Conservation (phyloP, 2,329 filamentous ascomycete species). For the Raffaelea deltoideospora region DNA sequence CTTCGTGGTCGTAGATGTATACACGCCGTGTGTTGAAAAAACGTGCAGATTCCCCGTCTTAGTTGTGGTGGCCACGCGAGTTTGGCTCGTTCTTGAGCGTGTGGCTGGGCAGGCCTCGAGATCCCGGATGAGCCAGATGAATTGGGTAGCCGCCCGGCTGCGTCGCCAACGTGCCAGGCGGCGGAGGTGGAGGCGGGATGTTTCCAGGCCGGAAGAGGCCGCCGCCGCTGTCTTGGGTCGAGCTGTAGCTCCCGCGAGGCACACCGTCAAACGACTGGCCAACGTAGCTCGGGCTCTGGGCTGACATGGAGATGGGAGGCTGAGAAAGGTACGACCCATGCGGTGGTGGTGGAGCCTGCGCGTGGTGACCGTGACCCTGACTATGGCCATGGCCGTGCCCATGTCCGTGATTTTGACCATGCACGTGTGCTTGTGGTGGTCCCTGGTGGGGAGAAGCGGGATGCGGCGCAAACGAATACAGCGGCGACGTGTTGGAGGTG, state of each 20-base stretch:
- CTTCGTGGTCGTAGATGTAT: background rate
- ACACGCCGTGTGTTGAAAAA: background rate
- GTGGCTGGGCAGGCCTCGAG: constrained; percentile 4
- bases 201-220: constrained; percentile 13
- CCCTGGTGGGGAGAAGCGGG: no score
- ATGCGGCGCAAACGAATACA: constrained; percentile 31
- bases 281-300: constrained; percentile 14
- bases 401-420: no score
- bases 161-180: constrained; percentile 7
- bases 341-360: background rate
- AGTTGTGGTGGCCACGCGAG: constrained; percentile 7
- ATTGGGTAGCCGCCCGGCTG: constrained; percentile 11
- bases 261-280: constrained; percentile 15
- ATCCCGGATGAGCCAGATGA: constrained; percentile 9
- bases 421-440: background rate
- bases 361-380: constrained; percentile 3
- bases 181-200: constrained; percentile 9
- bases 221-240: constrained; percentile 12
- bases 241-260: constrained; percentile 13
- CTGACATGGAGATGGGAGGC: constrained; percentile 11
- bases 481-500: constrained; percentile 22
- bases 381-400: constrained; percentile 9
- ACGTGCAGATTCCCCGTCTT: background rate
- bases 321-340: constrained; percentile 14
- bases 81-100: constrained; percentile 9